phyloP scores from a whole-genome alignment of 306 rosid species.

The Cucurbita argyrosperma region DNA sequence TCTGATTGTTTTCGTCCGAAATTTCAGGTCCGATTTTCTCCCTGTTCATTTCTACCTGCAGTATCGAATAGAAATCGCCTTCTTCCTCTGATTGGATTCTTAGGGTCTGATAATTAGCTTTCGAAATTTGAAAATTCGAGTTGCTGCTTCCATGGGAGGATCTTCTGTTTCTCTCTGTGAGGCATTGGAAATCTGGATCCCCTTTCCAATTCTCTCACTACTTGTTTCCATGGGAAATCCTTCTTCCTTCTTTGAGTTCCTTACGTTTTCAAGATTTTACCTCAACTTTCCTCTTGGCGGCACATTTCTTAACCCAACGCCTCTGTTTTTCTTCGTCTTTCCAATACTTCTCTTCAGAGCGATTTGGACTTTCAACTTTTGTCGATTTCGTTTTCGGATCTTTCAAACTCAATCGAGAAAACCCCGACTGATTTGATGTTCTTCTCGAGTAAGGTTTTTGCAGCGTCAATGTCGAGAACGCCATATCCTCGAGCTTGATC shows the following conservation, averaged over 20 bases:
- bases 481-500: background rate
- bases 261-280: background rate
- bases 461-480: background rate
- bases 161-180: background rate
- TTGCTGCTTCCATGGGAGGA: background rate
- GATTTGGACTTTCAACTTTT: background rate
- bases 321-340: too few species aligned
- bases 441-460: background rate
- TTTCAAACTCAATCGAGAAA: background rate
- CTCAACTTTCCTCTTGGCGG: background rate
- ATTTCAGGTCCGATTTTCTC: background rate
- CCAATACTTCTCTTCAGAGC: background rate
- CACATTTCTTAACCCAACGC: background rate
- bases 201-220: background rate
- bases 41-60: background rate
- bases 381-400: background rate
- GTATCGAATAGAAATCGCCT: background rate
- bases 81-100: background rate
- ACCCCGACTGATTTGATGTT: background rate
- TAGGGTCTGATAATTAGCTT: background rate
- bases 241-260: background rate
- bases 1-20: background rate
- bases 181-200: background rate
- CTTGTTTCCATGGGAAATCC: background rate
- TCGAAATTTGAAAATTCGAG: background rate